A percentile compares a stretch with the other conserved stretches of the same genome.
These are phyloP conservation scores for Solanum ossicruentum DNA, from an alignment of 257 asterid species.

Conservation along the genomic window DNA sequence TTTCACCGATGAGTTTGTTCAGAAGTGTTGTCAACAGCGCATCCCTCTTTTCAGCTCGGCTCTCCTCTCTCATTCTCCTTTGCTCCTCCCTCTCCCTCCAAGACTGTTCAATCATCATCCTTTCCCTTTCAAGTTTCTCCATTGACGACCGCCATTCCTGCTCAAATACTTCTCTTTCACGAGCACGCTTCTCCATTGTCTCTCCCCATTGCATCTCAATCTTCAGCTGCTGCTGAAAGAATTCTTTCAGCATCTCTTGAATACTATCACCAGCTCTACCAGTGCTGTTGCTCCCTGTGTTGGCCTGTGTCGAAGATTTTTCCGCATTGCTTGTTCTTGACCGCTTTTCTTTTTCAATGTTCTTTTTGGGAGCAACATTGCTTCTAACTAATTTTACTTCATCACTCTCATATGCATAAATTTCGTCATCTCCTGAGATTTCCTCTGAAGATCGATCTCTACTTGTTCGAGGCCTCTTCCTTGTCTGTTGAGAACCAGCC, in stretches of 20 bases:
- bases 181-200: constrained; percentile 35
- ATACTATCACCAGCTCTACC: constrained; percentile 4
- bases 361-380: constrained; percentile 15
- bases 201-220: constrained; percentile 60
- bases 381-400: constrained; percentile 8
- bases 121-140: constrained; percentile 61
- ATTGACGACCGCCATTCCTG: constrained; percentile 48
- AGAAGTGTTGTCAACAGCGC: constrained; percentile 42
- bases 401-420: constrained; percentile 17
- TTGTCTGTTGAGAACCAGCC: constrained; percentile 13
- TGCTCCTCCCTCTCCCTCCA: constrained; percentile 60
- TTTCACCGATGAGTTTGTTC: constrained; percentile 39
- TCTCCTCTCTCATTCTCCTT: constrained; percentile 47
- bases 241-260: constrained; percentile 27
- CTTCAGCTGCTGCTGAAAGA: constrained; percentile 46
- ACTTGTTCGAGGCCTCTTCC: constrained; percentile 14
- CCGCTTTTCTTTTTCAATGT: constrained; percentile 13
- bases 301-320: constrained; percentile 1
- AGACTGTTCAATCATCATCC: constrained; percentile 40
- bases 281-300: not conserved
- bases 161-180: constrained; percentile 43
- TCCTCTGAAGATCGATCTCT: constrained; percentile 26
- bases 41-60: constrained; percentile 63
- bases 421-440: constrained; percentile 11
- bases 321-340: constrained; percentile 5